Conservation (phyloP, 768 basidiomycete species). For the Kwoniella europaea region DNA sequence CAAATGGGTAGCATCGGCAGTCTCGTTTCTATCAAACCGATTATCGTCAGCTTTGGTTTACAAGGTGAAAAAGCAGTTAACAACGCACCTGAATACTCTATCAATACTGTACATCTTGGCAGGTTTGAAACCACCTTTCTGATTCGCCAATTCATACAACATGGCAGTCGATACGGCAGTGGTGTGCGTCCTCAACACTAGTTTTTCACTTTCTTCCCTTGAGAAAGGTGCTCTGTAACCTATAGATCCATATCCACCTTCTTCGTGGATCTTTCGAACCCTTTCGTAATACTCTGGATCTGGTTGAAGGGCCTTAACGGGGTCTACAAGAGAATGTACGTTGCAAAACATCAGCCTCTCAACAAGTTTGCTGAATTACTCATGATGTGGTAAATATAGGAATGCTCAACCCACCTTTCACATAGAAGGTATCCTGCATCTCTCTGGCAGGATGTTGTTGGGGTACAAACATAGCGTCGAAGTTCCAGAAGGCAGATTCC, state of each 20-base stretch:
- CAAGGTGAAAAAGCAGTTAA: background rate
- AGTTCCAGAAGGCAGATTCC: slow-evolving; percentile 99
- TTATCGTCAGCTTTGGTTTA: background rate
- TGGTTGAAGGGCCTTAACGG: slow-evolving; percentile 73
- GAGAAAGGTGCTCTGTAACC: slow-evolving; percentile 99
- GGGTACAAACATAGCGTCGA: slow-evolving; percentile 96
- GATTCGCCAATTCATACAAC: slow-evolving; percentile 90
- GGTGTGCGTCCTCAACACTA: slow-evolving; percentile 94
- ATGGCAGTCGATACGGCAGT: slow-evolving; percentile 92
- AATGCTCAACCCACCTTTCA: slow-evolving; percentile 69
- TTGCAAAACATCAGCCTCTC: too few species aligned
- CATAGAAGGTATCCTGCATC: slow-evolving; percentile 96
- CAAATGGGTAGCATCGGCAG: slow-evolving; percentile 96
- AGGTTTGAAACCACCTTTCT: slow-evolving; percentile 76
- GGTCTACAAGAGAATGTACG: slow-evolving; percentile 64
- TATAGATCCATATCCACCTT: slow-evolving; percentile 83
- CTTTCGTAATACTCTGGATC: slow-evolving; percentile 81
- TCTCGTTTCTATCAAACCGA: slow-evolving; percentile 72
- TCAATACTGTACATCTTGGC: slow-evolving; percentile 97
- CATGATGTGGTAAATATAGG: too few species aligned
- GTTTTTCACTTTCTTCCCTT: slow-evolving; percentile 84
- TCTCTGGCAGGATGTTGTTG: slow-evolving; percentile 99
- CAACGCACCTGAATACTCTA: slow-evolving; percentile 74
- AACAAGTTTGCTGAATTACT: too few species aligned
- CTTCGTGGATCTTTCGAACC: slow-evolving; percentile 77